Percentiles rank a stretch among this genome's conserved stretches.
phyloP scores from a whole-genome alignment of 148 eudicot genomes.

The Nepenthes gracilis region DNA sequence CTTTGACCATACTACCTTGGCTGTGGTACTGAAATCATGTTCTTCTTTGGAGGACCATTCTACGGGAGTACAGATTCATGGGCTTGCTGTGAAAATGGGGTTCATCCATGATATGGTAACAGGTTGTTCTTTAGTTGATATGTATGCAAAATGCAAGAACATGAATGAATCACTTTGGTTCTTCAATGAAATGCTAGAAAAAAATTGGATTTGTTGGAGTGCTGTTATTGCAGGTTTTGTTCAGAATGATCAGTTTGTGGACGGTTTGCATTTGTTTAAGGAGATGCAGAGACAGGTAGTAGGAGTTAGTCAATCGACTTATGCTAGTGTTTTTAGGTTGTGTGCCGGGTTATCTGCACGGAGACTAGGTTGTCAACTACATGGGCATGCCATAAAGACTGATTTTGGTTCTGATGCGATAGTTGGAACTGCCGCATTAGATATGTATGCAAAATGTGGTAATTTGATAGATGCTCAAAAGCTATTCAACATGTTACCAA shows the following conservation, averaged over 20 bases:
- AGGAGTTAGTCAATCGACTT: slow-evolving; percentile 78
- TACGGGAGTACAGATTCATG: slow-evolving; percentile 62
- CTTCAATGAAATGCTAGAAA: slow-evolving; percentile 54
- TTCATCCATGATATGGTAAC: slow-evolving; percentile 60
- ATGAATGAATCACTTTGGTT: slow-evolving; percentile 45
- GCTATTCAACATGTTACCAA: slow-evolving; percentile 48
- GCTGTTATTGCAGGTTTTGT: slow-evolving; percentile 76
- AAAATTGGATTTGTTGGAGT: slow-evolving; percentile 90
- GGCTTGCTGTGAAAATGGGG: slow-evolving; percentile 54
- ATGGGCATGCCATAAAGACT: slow-evolving; percentile 68
- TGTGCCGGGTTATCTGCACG: slow-evolving; percentile 60
- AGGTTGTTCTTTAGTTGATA: slow-evolving; percentile 72
- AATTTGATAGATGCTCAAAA: slow-evolving; percentile 45
- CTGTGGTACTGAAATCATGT: slow-evolving; percentile 62
- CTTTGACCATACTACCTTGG: slow-evolving; percentile 62
- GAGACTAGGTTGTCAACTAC: slow-evolving; percentile 66
- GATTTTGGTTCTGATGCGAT: slow-evolving; percentile 54
- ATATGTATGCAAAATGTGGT: slow-evolving; percentile 86
- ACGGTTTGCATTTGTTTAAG: slow-evolving; percentile 55
- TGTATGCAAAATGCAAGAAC: slow-evolving; percentile 79
- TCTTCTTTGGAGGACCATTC: slow-evolving; percentile 35
- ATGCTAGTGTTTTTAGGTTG: slow-evolving; percentile 80
- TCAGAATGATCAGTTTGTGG: slow-evolving; percentile 43
- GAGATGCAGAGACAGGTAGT: slow-evolving; percentile 74
- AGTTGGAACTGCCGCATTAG: slow-evolving; percentile 80